Conservation (phyloP, 116 monocot genomes). For the Phalaenopsis hybrid region DNA sequence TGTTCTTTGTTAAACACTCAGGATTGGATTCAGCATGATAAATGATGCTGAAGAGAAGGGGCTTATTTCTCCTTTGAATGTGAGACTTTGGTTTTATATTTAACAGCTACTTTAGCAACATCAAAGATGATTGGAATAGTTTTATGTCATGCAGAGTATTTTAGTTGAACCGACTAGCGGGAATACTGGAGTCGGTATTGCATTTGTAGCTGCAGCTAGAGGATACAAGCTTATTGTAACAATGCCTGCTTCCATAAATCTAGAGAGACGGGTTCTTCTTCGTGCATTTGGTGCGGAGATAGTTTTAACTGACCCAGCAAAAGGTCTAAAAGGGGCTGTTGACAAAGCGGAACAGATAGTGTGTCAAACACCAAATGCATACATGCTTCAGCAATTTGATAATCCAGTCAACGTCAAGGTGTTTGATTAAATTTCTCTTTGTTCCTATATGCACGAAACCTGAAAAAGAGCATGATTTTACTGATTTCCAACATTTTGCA, state of each 20-base stretch:
- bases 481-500: background rate
- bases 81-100: constrained; percentile 11
- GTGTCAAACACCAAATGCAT: constrained; percentile 54
- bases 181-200: constrained; percentile 82
- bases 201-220: constrained; percentile 79
- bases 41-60: constrained; percentile 81
- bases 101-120: background rate
- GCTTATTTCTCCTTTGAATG: constrained; percentile 67
- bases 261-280: constrained; percentile 78
- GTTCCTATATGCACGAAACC: background rate
- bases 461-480: background rate
- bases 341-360: constrained; percentile 81
- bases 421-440: constrained; percentile 6
- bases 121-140: background rate
- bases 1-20: constrained; percentile 11
- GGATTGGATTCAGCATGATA: constrained; percentile 94
- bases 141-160: constrained; percentile 41
- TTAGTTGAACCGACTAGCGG: constrained; percentile 89
- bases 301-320: constrained; percentile 76
- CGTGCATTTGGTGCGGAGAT: constrained; percentile 79
- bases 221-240: constrained; percentile 82
- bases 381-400: constrained; percentile 92
- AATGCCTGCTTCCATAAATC: constrained; percentile 82
- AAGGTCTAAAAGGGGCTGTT: constrained; percentile 80
- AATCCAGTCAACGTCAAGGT: constrained; percentile 83